A percentile compares a stretch with the other conserved stretches of the same genome.
These are phyloP conservation scores for Diophrys sp. DNA, from an alignment of 73 alveolate species.

Conservation along the genomic window DNA sequence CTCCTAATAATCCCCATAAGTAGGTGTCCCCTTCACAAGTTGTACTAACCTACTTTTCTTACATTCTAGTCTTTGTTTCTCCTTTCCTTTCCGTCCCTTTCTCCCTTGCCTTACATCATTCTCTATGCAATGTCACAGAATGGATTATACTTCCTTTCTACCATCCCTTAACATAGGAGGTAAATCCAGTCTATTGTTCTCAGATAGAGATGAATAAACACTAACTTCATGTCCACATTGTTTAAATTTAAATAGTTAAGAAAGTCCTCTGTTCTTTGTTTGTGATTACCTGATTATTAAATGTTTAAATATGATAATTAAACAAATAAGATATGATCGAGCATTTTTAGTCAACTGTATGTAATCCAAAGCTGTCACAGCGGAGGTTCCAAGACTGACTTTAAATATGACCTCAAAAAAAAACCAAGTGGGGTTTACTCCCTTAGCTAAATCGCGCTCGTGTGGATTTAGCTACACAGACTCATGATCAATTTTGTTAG, in stretches of 20 bases:
- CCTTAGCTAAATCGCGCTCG: too few species aligned
- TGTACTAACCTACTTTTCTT: conserved; percentile 26
- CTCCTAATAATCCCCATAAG: conserved; percentile 78
- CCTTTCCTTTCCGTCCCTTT: neutral
- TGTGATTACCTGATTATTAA: neutral
- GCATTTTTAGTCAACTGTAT: too few species aligned
- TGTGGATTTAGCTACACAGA: too few species aligned
- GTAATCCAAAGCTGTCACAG: too few species aligned
- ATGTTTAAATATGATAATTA: too few species aligned
- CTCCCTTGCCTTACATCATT: neutral
- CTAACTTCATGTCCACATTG: conserved; percentile 28
- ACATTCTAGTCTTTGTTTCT: too few species aligned
- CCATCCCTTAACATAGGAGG: conserved; percentile 50
- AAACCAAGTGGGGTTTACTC: too few species aligned
- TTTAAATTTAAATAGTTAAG: conserved; percentile 34
- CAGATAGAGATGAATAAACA: conserved; percentile 34
- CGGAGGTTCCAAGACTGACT: too few species aligned
- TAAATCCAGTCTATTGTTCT: conserved; percentile 41
- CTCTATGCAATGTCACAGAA: conserved; percentile 30
- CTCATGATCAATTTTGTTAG: too few species aligned
- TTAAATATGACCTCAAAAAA: too few species aligned
- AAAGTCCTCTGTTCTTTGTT: conserved; percentile 32
- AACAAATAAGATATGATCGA: too few species aligned
- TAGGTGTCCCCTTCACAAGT: conserved; percentile 51
- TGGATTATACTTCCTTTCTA: conserved; percentile 33